Conservation (phyloP, 441 rosid species). For the Daphne laureola region DNA sequence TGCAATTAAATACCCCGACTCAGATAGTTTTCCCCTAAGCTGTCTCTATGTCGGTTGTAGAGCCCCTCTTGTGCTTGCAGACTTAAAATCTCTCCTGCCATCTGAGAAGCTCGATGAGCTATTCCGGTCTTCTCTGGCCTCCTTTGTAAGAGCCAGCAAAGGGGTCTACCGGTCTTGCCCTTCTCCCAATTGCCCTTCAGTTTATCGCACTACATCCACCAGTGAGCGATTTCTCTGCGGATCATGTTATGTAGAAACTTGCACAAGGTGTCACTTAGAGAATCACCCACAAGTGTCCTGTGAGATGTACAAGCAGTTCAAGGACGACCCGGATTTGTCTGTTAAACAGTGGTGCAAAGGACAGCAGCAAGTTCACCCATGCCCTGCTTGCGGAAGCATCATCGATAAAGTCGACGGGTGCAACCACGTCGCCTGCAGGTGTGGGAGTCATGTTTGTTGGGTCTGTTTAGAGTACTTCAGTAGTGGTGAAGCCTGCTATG, state of each 20-base stretch:
- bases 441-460: slow-evolving; percentile 89
- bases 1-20: slow-evolving; percentile 51
- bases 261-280: slow-evolving; percentile 77
- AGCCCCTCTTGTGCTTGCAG: slow-evolving; percentile 43
- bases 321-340: slow-evolving; percentile 79
- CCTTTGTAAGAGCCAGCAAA: slow-evolving; percentile 56
- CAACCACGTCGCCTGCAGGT: slow-evolving; percentile 70
- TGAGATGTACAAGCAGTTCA: slow-evolving; percentile 54
- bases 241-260: slow-evolving; percentile 71
- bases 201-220: slow-evolving; percentile 40
- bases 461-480: slow-evolving; percentile 42
- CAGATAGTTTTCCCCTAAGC: slow-evolving; percentile 61
- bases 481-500: slow-evolving; percentile 50
- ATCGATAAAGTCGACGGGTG: slow-evolving; percentile 90
- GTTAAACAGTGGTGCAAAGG: slow-evolving; percentile 73
- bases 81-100: slow-evolving; percentile 52
- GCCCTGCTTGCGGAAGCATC: slow-evolving; percentile 55
- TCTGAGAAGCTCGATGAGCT: slow-evolving; percentile 73
- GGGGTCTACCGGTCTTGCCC: slow-evolving; percentile 77
- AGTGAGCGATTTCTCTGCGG: slow-evolving; percentile 65
- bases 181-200: slow-evolving; percentile 82
- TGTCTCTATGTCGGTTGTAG: slow-evolving; percentile 50
- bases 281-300: slow-evolving; percentile 70
- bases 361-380: slow-evolving; percentile 55
- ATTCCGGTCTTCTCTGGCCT: slow-evolving; percentile 60